Percentiles rank a stretch among this genome's conserved stretches.
phyloP scores from a whole-genome alignment of 257 asterid species.

The Striga asiatica region DNA sequence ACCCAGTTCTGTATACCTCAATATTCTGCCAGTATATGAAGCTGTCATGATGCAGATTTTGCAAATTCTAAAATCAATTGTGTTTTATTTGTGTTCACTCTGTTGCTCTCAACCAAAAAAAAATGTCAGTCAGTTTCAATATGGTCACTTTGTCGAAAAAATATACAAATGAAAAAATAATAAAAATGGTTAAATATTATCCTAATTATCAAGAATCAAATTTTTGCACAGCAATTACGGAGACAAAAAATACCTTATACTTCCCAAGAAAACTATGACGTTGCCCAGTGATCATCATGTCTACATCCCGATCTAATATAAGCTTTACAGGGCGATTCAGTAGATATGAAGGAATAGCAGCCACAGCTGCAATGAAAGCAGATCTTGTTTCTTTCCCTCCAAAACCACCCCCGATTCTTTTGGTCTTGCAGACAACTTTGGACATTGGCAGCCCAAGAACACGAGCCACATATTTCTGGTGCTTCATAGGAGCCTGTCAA shows the following conservation, averaged over 20 bases:
- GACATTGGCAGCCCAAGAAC: conserved; percentile 98
- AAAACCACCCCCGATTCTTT: conserved; percentile 97
- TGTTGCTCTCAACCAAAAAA: too few relatives aligned
- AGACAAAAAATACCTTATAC: conserved; percentile 52
- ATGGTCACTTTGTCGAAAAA: too few relatives aligned
- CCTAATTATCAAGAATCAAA: background rate
- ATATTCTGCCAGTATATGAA: too few relatives aligned
- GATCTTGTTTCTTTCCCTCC: conserved; percentile 98
- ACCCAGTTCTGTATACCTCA: too few relatives aligned
- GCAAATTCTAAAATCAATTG: too few relatives aligned
- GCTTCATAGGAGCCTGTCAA: conserved; percentile 76
- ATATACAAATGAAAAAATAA: background rate
- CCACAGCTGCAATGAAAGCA: conserved; percentile 69
- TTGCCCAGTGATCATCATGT: conserved; percentile 91
- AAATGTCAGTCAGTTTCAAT: too few relatives aligned
- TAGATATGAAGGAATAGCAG: conserved; percentile 79
- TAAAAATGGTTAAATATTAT: too few relatives aligned
- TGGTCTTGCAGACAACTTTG: conserved; percentile 92
- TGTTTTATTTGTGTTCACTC: too few relatives aligned
- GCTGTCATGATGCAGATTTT: too few relatives aligned
- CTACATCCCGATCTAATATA: conserved; percentile 75
- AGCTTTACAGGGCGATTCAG: conserved; percentile 83
- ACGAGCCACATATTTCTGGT: conserved; percentile 73
- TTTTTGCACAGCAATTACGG: background rate
- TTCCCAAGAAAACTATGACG: conserved; percentile 92